Evolutionary conservation across 495 filamentous ascomycete species (phyloP).

Genomic region (Platismatia glauca): DNA sequence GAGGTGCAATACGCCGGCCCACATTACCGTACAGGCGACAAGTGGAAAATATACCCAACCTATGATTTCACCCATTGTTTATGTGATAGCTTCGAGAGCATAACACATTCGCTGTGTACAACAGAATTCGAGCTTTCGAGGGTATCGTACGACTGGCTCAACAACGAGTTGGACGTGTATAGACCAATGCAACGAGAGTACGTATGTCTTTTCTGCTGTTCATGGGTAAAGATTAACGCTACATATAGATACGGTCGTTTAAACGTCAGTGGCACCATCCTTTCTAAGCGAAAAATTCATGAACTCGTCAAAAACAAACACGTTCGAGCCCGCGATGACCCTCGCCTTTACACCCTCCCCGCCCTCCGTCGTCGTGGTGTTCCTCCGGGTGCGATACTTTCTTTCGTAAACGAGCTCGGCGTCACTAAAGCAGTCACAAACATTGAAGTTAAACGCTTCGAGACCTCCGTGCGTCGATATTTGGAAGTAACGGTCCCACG

Average conservation of each 20-base stretch:
- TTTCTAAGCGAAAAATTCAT: conserved; percentile 74
- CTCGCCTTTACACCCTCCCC: conserved; percentile 81
- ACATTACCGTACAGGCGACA: conserved; percentile 63
- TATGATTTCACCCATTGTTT: conserved; percentile 89
- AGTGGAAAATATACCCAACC: conserved; percentile 82
- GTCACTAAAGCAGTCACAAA: conserved; percentile 67
- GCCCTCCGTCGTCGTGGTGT: conserved; percentile 73
- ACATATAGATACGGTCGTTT: conserved; percentile 55
- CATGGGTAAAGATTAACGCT: conserved; percentile 9
- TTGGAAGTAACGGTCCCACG: conserved; percentile 78
- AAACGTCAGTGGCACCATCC: conserved; percentile 69
- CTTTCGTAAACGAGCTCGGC: conserved; percentile 81
- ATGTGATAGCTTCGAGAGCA: conserved; percentile 80
- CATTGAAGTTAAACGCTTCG: conserved; percentile 67
- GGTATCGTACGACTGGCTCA: conserved; percentile 82
- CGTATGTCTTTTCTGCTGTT: conserved; percentile 13
- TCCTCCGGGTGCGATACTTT: conserved; percentile 76
- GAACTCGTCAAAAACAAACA: conserved; percentile 63
- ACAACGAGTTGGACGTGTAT: conserved; percentile 62
- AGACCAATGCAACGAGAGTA: conserved; percentile 82
- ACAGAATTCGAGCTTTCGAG: conserved; percentile 71
- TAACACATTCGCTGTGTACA: conserved; percentile 84
- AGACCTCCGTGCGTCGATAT: conserved; percentile 69
- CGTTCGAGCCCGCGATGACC: conserved; percentile 83
- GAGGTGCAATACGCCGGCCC: conserved; percentile 33